Percentiles rank a stretch among this genome's conserved stretches.
Evolutionary conservation across 2,329 filamentous ascomycete genomes (phyloP).

Genomic region (Zarea fungicola): DNA sequence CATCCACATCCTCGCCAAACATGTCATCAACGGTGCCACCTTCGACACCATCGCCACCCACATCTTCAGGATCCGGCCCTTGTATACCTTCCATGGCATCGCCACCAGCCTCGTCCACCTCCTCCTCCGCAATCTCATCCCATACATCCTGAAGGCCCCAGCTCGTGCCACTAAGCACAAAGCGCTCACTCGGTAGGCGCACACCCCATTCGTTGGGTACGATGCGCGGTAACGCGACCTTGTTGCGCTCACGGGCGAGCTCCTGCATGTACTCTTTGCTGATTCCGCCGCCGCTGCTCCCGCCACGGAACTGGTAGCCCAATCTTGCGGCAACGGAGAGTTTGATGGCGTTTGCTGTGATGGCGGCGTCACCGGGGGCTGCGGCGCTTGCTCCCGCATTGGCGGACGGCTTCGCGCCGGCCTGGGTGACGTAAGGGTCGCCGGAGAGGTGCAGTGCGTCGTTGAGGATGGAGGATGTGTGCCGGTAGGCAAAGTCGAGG

Average conservation of each 20-base stretch:
- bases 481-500: slow-evolving; percentile 81
- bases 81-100: slow-evolving; percentile 48
- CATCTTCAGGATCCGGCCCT: slow-evolving; percentile 35
- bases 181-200: slow-evolving; percentile 61
- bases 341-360: slow-evolving; percentile 62
- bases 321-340: slow-evolving; percentile 67
- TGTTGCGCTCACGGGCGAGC: slow-evolving; percentile 66
- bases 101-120: slow-evolving; percentile 33
- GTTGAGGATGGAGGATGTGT: slow-evolving; percentile 65
- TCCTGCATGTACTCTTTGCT: slow-evolving; percentile 74
- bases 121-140: slow-evolving; percentile 43
- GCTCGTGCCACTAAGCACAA: slow-evolving; percentile 59
- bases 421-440: slow-evolving; percentile 61
- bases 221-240: slow-evolving; percentile 58
- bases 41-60: slow-evolving; percentile 43
- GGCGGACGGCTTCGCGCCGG: slow-evolving; percentile 47
- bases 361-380: slow-evolving; percentile 47
- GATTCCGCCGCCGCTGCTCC: slow-evolving; percentile 47
- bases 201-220: slow-evolving; percentile 63
- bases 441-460: slow-evolving; percentile 65
- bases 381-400: slow-evolving; percentile 43
- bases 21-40: slow-evolving; percentile 50
- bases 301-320: slow-evolving; percentile 62
- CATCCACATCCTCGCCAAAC: slow-evolving; percentile 49
- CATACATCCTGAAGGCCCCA: slow-evolving; percentile 60